Evolutionary conservation across 2,329 filamentous ascomycete genomes (phyloP).

Genomic region (Neocucurbitaria cava): DNA sequence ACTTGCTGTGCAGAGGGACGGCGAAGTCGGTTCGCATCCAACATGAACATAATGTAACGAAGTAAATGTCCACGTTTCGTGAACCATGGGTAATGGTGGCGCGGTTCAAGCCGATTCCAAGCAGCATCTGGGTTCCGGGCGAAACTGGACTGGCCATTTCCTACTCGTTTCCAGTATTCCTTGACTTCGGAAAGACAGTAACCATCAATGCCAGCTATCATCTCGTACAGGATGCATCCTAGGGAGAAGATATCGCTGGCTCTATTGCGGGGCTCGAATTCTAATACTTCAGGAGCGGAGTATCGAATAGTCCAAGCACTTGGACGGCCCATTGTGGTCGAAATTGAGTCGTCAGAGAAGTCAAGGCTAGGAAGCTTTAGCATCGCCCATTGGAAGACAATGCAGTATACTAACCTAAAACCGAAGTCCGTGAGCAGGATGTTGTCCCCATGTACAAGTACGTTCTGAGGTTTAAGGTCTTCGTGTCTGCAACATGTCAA

Average conservation of each 20-base stretch:
- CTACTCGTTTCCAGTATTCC: conserved; percentile 13
- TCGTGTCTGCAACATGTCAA: conserved; percentile 14
- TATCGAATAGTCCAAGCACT: conserved; percentile 19
- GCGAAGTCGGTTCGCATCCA: not conserved
- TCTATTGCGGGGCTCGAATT: conserved; percentile 16
- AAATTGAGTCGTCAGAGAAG: conserved; percentile 21
- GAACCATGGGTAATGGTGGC: not conserved
- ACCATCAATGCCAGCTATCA: conserved; percentile 15
- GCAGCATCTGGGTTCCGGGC: conserved; percentile 15
- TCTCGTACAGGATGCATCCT: conserved; percentile 24
- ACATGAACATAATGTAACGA: not conserved
- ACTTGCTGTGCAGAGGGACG: conserved; percentile 9
- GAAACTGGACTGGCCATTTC: conserved; percentile 17
- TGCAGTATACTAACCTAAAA: conserved; percentile 11
- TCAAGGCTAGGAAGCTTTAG: conserved; percentile 13
- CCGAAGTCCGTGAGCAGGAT: conserved; percentile 27
- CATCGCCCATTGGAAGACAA: not conserved
- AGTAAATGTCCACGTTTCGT: not conserved
- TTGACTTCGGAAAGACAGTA: conserved; percentile 2
- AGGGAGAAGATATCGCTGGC: conserved; percentile 23
- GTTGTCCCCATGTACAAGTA: conserved; percentile 23
- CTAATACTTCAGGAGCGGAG: conserved; percentile 22
- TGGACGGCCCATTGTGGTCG: conserved; percentile 20
- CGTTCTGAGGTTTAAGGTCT: conserved; percentile 27
- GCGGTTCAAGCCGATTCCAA: not conserved